A percentile compares a stretch with the other conserved stretches of the same genome.
Evolutionary conservation across 768 basidiomycete genomes (phyloP).

Genomic region (Rhodotorula kratochvilovae): DNA sequence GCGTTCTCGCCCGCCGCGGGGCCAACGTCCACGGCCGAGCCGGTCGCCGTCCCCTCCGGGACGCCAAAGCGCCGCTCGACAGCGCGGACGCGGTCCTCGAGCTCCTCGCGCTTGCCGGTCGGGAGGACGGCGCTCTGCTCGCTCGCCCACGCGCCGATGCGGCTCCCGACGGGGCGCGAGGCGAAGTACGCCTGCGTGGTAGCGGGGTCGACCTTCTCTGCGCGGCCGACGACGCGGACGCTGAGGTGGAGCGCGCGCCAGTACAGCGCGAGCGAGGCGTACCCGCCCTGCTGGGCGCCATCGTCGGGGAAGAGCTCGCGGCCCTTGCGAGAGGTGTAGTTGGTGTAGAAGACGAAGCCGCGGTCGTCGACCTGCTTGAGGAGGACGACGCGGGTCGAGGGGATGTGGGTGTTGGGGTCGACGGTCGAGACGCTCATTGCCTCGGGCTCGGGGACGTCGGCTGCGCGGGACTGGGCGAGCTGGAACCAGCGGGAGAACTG

Average conservation of each 20-base stretch:
- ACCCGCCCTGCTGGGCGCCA: slow-evolving; percentile 49
- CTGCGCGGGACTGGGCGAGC: slow-evolving; percentile 42
- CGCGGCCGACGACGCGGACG: slow-evolving; percentile 77
- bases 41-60: slow-evolving; percentile 20
- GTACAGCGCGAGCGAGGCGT: slow-evolving; percentile 80
- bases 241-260: slow-evolving; percentile 79
- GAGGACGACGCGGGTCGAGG: slow-evolving; percentile 82
- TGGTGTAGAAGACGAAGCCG: slow-evolving; percentile 96
- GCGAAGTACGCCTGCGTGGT: slow-evolving; percentile 81
- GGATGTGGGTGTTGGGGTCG: slow-evolving; percentile 54
- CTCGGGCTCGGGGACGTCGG: slow-evolving; percentile 74
- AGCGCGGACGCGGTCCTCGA: slow-evolving; percentile 60
- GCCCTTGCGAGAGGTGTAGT: slow-evolving; percentile 91
- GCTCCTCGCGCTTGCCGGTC: slow-evolving; percentile 56
- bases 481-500: slow-evolving; percentile 88
- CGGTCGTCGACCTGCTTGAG: slow-evolving; percentile 76
- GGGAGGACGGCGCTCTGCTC: slow-evolving; percentile 74
- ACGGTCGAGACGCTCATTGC: slow-evolving; percentile 73
- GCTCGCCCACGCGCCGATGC: slow-evolving; percentile 90
- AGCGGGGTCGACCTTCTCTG: slow-evolving; percentile 66
- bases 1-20: not conserved
- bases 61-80: slow-evolving; percentile 60
- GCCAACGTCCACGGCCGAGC: slow-evolving; percentile 24
- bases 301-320: slow-evolving; percentile 57
- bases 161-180: slow-evolving; percentile 73